A percentile compares a stretch with the other conserved stretches of the same genome.
Evolutionary conservation across 2,329 filamentous ascomycete species (phyloP).

Genomic region (Claviceps sp.): DNA sequence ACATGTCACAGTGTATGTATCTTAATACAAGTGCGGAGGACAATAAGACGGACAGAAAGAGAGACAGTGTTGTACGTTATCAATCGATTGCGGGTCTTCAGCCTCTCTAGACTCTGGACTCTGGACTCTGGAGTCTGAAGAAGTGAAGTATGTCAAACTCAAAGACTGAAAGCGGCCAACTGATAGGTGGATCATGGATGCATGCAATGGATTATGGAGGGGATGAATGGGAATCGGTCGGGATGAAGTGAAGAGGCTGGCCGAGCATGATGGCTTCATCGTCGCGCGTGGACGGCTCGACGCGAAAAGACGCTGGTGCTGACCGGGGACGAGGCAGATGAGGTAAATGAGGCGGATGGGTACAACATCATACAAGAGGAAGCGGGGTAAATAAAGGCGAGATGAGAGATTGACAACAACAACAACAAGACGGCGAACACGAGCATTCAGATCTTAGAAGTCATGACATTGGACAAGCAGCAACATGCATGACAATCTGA

Average conservation of each 20-base stretch:
- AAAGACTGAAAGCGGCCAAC: no score
- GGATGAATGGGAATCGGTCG: not conserved
- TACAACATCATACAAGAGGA: no score
- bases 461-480: no score
- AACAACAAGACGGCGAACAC: not conserved
- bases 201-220: not conserved
- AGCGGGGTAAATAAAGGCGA: not conserved
- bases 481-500: no score
- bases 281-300: not conserved
- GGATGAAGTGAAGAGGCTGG: not conserved
- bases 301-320: conserved; percentile 5
- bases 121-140: no score
- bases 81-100: not conserved
- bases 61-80: not conserved
- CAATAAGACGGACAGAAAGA: not conserved
- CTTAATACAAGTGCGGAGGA: no score
- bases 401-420: not conserved
- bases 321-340: not conserved
- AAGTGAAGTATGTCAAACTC: no score
- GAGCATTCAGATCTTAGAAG: no score
- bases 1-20: no score
- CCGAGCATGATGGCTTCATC: conserved; percentile 4
- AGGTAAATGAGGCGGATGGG: not conserved
- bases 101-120: not conserved
- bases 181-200: not conserved